Percentiles rank a stretch among this genome's conserved stretches.
Evolutionary conservation across 2,329 filamentous ascomycete species (phyloP).

Genomic region (Chrysoporthe puriensis): DNA sequence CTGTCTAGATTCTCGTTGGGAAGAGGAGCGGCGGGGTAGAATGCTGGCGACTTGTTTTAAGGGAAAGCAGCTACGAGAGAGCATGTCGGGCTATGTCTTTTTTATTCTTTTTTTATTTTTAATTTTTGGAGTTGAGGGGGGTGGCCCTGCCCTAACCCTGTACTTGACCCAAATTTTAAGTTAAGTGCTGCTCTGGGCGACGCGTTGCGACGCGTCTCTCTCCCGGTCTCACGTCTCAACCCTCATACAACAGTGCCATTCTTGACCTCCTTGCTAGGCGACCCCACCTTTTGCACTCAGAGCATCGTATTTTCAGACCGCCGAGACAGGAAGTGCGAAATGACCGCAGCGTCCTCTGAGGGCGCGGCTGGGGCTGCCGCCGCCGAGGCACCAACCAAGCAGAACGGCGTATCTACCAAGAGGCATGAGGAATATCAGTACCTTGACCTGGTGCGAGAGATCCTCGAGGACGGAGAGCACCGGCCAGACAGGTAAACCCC

Average conservation of each 20-base stretch:
- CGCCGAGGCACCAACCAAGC: slow-evolving; percentile 10
- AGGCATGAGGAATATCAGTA: slow-evolving; percentile 92
- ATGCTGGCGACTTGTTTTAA: not conserved
- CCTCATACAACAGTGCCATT: not conserved
- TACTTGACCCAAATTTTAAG: not conserved
- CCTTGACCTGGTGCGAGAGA: slow-evolving; percentile 83
- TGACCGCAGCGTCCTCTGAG: slow-evolving; percentile 25
- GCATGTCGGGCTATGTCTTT: not conserved
- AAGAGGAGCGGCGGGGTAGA: not conserved
- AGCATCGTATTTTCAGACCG: not conserved
- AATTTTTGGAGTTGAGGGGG: not conserved
- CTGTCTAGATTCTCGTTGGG: too few relatives aligned
- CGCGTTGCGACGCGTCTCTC: slow-evolving; percentile 11
- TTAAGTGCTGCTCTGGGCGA: not conserved
- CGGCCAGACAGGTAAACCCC: slow-evolving; percentile 76
- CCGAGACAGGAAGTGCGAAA: not conserved
- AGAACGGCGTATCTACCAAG: slow-evolving; percentile 14
- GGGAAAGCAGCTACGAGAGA: not conserved
- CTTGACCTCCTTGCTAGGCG: not conserved
- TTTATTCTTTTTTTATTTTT: not conserved
- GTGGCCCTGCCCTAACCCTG: not conserved
- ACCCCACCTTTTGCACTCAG: not conserved
- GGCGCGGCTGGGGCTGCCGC: not conserved
- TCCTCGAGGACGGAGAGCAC: slow-evolving; percentile 81
- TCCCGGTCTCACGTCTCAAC: not conserved